Percentiles rank a stretch among this genome's conserved stretches.
Evolutionary conservation across 108 stramenopile species (phyloP).

Genomic region (Cyclostephanos invisitatus): DNA sequence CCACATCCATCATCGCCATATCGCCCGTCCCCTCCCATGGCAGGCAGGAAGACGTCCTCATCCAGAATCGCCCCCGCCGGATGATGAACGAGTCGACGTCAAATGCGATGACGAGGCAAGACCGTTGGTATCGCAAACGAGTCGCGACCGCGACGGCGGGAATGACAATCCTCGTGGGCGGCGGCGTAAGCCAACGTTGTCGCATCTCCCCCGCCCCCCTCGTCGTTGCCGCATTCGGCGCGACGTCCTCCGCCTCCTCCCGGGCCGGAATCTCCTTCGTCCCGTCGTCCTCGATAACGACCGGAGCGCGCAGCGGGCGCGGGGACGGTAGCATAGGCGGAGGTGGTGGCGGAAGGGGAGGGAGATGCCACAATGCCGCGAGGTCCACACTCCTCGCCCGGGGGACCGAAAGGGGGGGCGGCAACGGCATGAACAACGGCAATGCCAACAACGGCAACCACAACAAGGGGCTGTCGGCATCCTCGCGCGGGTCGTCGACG

Average conservation of each 20-base stretch:
- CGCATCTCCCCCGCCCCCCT: background rate
- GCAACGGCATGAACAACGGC: background rate
- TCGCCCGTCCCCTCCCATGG: too few species aligned
- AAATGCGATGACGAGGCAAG: background rate
- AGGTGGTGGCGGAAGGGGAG: background rate
- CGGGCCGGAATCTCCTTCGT: background rate
- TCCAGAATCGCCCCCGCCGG: too few species aligned
- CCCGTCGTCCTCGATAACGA: background rate
- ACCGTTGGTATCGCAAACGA: background rate
- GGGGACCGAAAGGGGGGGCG: background rate
- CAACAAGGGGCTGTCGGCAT: background rate
- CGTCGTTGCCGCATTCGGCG: background rate
- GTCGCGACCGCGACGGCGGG: background rate
- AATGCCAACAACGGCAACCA: background rate
- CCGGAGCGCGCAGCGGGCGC: background rate
- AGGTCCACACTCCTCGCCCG: background rate
- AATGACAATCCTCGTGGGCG: background rate
- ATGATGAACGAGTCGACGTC: background rate
- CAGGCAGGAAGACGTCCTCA: too few species aligned
- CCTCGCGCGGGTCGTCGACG: slow-evolving; percentile 8
- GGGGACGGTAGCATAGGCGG: background rate
- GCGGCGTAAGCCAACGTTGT: background rate
- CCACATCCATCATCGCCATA: too few species aligned
- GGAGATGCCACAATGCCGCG: background rate
- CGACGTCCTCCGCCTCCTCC: background rate